Conservation (phyloP, 164 flowering plant species). For the Hamamelis virginiana region DNA sequence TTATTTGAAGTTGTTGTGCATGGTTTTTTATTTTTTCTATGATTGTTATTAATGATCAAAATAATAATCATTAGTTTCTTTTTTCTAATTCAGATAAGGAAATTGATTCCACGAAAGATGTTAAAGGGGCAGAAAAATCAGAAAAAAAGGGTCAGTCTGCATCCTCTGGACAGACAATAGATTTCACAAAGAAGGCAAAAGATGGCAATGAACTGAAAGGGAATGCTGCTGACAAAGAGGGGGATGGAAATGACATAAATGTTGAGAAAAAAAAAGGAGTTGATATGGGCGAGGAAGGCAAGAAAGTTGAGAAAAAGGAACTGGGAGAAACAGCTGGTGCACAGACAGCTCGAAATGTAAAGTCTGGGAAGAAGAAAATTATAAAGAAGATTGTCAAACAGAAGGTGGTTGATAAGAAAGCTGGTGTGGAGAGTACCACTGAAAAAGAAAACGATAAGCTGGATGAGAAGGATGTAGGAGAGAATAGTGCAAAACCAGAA, state of each 20-base stretch:
- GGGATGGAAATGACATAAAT: constrained; percentile 19
- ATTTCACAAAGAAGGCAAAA: constrained; percentile 28
- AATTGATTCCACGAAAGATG: constrained; percentile 27
- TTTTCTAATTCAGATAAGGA: constrained; percentile 26
- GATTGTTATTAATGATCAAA: background rate
- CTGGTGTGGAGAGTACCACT: constrained; percentile 19
- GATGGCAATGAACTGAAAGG: constrained; percentile 16
- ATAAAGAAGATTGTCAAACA: constrained; percentile 63
- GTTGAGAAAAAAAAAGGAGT: constrained; percentile 20
- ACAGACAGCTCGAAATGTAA: constrained; percentile 29
- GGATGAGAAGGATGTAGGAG: constrained; percentile 36
- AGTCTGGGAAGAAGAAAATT: constrained; percentile 64
- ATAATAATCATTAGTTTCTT: background rate
- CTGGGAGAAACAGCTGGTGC: constrained; percentile 29
- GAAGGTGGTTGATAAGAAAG: constrained; percentile 49
- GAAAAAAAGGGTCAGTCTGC: constrained; percentile 32
- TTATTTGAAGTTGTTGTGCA: background rate
- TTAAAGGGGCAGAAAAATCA: constrained; percentile 22
- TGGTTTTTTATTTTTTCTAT: background rate
- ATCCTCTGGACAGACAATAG: constrained; percentile 24
- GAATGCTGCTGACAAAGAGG: constrained; percentile 21
- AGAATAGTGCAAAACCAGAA: constrained; percentile 28
- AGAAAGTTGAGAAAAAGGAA: constrained; percentile 28
- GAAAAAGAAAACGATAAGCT: constrained; percentile 28
- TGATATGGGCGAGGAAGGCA: constrained; percentile 23